Conservation (phyloP, 352 stramenopile genomes). For the Elongisporangium prolatum region DNA sequence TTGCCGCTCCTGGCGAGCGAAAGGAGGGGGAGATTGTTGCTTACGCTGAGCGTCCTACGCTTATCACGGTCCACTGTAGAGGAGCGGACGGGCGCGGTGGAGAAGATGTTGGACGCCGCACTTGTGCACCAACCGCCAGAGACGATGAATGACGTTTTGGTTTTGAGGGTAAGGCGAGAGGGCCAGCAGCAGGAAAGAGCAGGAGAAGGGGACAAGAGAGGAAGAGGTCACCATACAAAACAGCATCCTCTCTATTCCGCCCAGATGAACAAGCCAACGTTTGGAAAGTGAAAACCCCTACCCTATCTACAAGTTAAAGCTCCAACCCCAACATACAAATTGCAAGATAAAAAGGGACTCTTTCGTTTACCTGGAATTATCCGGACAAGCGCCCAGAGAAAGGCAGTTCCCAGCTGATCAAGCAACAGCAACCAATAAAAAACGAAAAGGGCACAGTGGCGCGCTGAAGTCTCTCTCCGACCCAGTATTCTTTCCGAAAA, state of each 20-base stretch:
- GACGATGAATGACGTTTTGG: neutral
- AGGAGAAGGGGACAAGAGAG: neutral
- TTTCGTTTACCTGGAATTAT: neutral
- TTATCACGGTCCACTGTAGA: neutral
- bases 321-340: neutral
- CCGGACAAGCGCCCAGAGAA: neutral
- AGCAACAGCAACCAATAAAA: neutral
- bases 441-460: neutral
- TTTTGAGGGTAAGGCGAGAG: neutral
- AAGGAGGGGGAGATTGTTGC: neutral
- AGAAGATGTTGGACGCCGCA: neutral
- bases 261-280: neutral
- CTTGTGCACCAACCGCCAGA: neutral
- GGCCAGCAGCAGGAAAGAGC: neutral
- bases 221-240: neutral
- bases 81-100: neutral
- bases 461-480: neutral
- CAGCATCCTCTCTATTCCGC: neutral
- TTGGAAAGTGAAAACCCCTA: neutral
- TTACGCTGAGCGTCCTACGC: neutral
- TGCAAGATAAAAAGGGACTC: neutral
- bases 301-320: neutral
- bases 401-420: neutral
- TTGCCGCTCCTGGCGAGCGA: neutral
- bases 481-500: neutral